Evolutionary conservation across 176 grass and related monocot genomes (phyloP).

Genomic region (Panicum miliaceum): DNA sequence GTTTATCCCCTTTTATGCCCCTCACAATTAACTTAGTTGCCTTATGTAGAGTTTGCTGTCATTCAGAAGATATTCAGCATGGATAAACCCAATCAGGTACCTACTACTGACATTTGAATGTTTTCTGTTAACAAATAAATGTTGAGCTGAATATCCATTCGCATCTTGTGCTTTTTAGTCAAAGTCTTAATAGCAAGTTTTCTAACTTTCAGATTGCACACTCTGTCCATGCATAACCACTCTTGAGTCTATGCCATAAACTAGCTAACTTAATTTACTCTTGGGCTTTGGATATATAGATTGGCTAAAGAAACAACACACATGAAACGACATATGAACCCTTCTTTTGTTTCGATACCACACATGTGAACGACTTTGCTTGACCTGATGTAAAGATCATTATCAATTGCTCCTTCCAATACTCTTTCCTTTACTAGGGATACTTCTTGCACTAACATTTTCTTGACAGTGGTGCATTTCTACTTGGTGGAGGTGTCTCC

Average conservation of each 20-base stretch:
- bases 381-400: not conserved
- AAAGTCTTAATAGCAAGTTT: not conserved
- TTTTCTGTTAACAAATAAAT: slow-evolving; percentile 10
- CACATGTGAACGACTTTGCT: not conserved
- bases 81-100: slow-evolving; percentile 99
- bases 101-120: slow-evolving; percentile 28
- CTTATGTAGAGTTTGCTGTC: slow-evolving; percentile 84
- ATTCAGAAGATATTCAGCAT: slow-evolving; percentile 86
- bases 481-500: slow-evolving; percentile 84
- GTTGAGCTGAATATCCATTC: not conserved
- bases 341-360: too few relatives aligned
- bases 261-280: too few relatives aligned
- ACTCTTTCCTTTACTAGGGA: slow-evolving; percentile 19
- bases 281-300: too few relatives aligned
- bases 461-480: slow-evolving; percentile 71
- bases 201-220: not conserved
- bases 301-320: too few relatives aligned
- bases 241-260: too few relatives aligned
- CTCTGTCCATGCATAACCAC: too few relatives aligned
- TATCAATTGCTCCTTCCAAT: not conserved
- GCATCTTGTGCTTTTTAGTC: not conserved
- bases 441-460: slow-evolving; percentile 4
- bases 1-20: slow-evolving; percentile 35
- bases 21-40: slow-evolving; percentile 28
- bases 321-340: too few relatives aligned